phyloP scores from a whole-genome alignment of 164 flowering plant genomes.

The Protea cynaroides region DNA sequence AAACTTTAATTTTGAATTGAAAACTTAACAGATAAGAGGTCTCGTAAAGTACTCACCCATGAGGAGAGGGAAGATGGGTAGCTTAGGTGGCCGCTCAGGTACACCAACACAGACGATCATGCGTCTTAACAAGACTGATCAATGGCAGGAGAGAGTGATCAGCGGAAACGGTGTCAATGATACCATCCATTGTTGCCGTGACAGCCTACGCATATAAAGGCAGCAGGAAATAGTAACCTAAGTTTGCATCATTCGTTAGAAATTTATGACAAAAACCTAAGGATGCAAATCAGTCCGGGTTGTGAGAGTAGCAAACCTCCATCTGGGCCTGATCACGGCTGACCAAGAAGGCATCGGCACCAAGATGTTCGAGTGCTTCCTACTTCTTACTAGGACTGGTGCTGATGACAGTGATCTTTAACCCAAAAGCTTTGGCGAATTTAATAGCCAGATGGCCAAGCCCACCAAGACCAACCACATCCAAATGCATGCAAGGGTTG shows the following conservation, averaged over 20 bases:
- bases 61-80: constrained; percentile 32
- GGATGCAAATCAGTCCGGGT: no score
- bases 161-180: constrained; percentile 44
- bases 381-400: constrained; percentile 34
- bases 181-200: constrained; percentile 37
- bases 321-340: constrained; percentile 32
- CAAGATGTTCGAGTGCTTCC: constrained; percentile 38
- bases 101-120: constrained; percentile 37
- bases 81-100: constrained; percentile 36
- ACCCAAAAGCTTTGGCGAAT: constrained; percentile 49
- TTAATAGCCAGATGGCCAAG: constrained; percentile 53
- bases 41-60: constrained; percentile 33
- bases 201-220: constrained; percentile 42
- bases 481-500: constrained; percentile 33
- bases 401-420: constrained; percentile 45
- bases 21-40: no score
- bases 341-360: constrained; percentile 43
- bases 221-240: no score
- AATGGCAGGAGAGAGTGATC: constrained; percentile 36
- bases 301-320: constrained; percentile 23
- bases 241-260: no score
- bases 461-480: constrained; percentile 51
- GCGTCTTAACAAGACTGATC: constrained; percentile 28
- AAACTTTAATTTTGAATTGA: no score
- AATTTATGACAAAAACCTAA: no score